Conservation (phyloP, 2,329 filamentous ascomycete species). For the Ophiostoma perfectum region DNA sequence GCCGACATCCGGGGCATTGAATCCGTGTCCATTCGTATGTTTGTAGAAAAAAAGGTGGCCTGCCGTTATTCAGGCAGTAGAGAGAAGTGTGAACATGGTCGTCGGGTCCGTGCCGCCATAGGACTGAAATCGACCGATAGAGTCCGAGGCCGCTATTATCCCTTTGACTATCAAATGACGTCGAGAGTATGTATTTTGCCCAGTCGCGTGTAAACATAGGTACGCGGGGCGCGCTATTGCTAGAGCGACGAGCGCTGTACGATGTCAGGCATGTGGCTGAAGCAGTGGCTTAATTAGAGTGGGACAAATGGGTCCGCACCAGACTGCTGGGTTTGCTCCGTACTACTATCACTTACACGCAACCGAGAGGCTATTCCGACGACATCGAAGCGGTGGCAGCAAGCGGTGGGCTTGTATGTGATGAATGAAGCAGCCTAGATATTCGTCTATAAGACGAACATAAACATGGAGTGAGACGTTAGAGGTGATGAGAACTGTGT, state of each 20-base stretch:
- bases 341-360: too few species aligned
- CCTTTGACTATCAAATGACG: background rate
- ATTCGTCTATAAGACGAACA: too few species aligned
- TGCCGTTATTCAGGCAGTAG: conserved; percentile 7
- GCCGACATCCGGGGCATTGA: background rate
- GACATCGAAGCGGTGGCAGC: too few species aligned
- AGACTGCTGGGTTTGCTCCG: background rate
- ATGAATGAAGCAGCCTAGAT: too few species aligned
- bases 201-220: conserved; percentile 4
- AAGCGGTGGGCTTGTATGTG: too few species aligned
- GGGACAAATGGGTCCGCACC: background rate
- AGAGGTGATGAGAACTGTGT: too few species aligned
- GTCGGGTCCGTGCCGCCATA: background rate
- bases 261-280: background rate
- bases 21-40: background rate
- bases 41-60: background rate
- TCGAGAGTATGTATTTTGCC: background rate
- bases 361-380: too few species aligned
- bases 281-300: background rate
- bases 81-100: background rate
- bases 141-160: background rate
- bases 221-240: background rate
- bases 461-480: too few species aligned
- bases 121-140: background rate
- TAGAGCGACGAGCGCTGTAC: background rate